phyloP scores from a whole-genome alignment of 139 green algal species.

The Zygnema circumcarinatum region DNA sequence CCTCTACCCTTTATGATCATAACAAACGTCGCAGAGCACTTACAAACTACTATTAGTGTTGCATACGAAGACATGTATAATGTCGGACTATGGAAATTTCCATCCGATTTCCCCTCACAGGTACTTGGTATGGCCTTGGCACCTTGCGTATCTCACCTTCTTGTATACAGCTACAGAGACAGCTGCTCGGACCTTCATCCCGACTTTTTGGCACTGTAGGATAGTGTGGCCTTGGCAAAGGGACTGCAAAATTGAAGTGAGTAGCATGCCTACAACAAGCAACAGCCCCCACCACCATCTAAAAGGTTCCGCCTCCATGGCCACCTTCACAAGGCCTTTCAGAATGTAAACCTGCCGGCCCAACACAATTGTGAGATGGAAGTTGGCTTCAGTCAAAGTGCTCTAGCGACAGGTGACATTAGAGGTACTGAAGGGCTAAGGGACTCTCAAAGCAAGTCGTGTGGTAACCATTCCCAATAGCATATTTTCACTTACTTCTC shows the following conservation, averaged over 20 bases:
- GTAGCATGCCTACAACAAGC: constrained; percentile 30
- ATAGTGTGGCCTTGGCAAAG: constrained; percentile 31
- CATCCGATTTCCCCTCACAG: too few relatives aligned
- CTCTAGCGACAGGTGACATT: too few relatives aligned
- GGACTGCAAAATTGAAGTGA: constrained; percentile 30
- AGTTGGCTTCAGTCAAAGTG: background rate
- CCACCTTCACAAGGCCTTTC: constrained; percentile 19
- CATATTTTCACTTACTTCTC: too few relatives aligned
- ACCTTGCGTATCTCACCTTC: constrained; percentile 38
- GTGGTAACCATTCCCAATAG: too few relatives aligned
- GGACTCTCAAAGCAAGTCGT: too few relatives aligned
- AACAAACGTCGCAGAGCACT: too few relatives aligned
- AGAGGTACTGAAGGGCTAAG: too few relatives aligned
- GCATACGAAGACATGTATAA: too few relatives aligned
- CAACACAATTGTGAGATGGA: background rate
- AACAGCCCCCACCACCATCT: constrained; percentile 24
- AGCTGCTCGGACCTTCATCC: constrained; percentile 30
- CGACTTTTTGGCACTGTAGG: constrained; percentile 28
- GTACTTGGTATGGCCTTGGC: too few relatives aligned
- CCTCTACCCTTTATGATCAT: too few relatives aligned
- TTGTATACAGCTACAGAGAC: constrained; percentile 47
- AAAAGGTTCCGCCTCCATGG: background rate
- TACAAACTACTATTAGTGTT: too few relatives aligned
- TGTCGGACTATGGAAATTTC: too few relatives aligned
- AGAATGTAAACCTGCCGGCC: constrained; percentile 43